phyloP scores from a whole-genome alignment of 2,329 filamentous ascomycete species.

The Pseudogymnoascus sp. region DNA sequence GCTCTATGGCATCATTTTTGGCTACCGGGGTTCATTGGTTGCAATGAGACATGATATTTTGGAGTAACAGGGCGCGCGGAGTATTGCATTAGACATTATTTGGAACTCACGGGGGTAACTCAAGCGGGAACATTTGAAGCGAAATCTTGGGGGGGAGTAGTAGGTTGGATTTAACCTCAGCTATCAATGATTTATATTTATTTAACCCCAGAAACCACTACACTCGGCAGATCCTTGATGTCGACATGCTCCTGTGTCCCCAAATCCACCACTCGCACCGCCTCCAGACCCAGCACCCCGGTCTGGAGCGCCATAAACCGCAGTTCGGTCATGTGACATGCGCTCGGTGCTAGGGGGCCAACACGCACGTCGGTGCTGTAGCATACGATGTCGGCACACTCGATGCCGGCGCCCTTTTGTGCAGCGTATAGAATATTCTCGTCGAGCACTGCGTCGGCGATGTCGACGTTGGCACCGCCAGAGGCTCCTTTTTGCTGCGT shows the following conservation, averaged over 20 bases:
- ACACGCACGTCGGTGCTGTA: constrained; percentile 67
- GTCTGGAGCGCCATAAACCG: constrained; percentile 59
- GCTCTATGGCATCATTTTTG: not conserved
- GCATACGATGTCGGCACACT: constrained; percentile 63
- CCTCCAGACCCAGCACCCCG: constrained; percentile 64
- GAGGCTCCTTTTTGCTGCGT: constrained; percentile 22
- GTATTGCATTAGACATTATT: constrained; percentile 5
- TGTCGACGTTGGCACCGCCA: constrained; percentile 26
- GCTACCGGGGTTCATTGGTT: not conserved
- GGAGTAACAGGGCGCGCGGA: not conserved
- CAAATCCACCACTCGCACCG: constrained; percentile 65
- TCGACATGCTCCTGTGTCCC: constrained; percentile 70
- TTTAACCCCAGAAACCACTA: constrained; percentile 41
- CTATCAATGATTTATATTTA: constrained; percentile 8
- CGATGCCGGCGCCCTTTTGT: constrained; percentile 57
- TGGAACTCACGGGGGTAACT: not conserved
- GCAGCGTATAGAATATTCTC: constrained; percentile 65
- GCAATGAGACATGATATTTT: not conserved
- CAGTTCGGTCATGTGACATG: constrained; percentile 67
- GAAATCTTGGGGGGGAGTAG: not conserved
- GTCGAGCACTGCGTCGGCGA: constrained; percentile 62
- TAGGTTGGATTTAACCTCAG: constrained; percentile 2
- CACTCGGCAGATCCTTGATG: constrained; percentile 64
- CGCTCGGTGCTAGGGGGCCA: constrained; percentile 62
- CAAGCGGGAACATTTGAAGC: constrained; percentile 3